Percentiles rank a stretch among this genome's conserved stretches.
Evolutionary conservation across 495 filamentous ascomycete species (phyloP).

Genomic region (Emericellopsis terricola): DNA sequence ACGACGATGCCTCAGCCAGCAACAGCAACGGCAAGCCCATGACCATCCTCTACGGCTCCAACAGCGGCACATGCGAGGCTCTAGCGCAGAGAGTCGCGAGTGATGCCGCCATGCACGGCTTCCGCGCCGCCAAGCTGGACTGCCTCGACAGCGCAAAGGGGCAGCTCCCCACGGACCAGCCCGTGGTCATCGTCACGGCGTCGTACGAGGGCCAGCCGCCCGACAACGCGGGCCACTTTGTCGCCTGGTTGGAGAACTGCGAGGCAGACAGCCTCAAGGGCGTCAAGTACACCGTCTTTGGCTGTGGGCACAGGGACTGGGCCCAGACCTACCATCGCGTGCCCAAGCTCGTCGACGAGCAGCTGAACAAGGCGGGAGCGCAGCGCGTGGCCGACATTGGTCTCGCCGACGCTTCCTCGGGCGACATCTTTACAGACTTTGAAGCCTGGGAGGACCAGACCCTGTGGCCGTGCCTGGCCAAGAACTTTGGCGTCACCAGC

Average conservation of each 20-base stretch:
- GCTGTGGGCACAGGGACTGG: constrained; percentile 37
- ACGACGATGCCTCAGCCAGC: background rate
- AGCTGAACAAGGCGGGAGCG: constrained; percentile 28
- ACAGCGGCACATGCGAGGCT: constrained; percentile 50
- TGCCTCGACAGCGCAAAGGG: constrained; percentile 36
- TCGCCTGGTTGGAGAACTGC: constrained; percentile 36
- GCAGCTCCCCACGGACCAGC: constrained; percentile 36
- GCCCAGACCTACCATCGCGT: constrained; percentile 45
- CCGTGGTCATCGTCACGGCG: constrained; percentile 39
- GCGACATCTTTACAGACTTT: constrained; percentile 39
- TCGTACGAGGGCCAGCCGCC: constrained; percentile 47
- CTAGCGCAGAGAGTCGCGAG: constrained; percentile 39
- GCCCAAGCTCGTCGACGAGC: constrained; percentile 37
- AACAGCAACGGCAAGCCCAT: constrained; percentile 12
- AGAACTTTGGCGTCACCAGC: constrained; percentile 19
- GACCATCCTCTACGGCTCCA: constrained; percentile 48
- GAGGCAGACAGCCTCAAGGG: constrained; percentile 24
- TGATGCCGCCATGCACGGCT: constrained; percentile 35
- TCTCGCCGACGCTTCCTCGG: constrained; percentile 34
- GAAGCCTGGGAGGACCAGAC: constrained; percentile 39
- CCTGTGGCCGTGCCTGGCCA: constrained; percentile 46
- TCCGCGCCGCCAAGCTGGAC: constrained; percentile 17
- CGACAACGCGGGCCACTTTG: constrained; percentile 49
- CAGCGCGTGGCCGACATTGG: constrained; percentile 28
- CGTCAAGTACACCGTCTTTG: constrained; percentile 43